phyloP scores from a whole-genome alignment of 2,329 filamentous ascomycete genomes.

The Fusarium floridanum region DNA sequence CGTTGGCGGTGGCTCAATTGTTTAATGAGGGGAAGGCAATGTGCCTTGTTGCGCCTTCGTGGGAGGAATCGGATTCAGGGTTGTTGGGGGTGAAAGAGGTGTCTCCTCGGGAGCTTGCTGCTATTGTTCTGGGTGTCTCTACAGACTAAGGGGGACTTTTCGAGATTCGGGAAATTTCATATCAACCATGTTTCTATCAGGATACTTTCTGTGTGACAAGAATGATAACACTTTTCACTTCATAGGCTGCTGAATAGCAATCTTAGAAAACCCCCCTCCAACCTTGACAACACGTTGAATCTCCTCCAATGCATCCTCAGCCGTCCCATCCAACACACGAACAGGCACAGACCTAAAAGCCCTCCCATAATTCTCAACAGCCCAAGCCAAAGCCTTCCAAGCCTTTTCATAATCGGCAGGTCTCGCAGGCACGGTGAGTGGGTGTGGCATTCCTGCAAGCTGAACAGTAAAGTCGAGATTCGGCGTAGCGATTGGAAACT shows the following conservation, averaged over 20 bases:
- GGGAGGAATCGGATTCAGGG: conserved; percentile 28
- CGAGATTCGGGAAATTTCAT: not conserved
- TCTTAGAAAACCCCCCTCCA: not conserved
- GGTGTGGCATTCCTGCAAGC: not conserved
- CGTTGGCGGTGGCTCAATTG: conserved; percentile 29
- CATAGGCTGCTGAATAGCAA: not conserved
- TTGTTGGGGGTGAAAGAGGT: conserved; percentile 12
- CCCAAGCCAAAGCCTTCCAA: conserved; percentile 8
- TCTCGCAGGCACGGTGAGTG: not conserved
- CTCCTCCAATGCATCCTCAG: not conserved
- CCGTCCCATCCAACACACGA: not conserved
- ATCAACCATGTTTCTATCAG: not conserved
- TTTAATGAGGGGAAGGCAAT: conserved; percentile 12
- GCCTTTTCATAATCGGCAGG: not conserved
- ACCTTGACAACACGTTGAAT: not conserved
- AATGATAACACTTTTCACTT: not conserved
- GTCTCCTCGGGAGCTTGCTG: conserved; percentile 3
- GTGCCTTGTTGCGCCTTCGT: conserved; percentile 15
- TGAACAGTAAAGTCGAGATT: not conserved
- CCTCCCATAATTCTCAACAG: conserved; percentile 2
- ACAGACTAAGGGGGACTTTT: not conserved
- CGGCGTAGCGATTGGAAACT: not conserved
- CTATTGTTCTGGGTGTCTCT: conserved; percentile 1
- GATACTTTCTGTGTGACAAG: not conserved
- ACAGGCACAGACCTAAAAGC: not conserved